phyloP scores from a whole-genome alignment of 306 rosid genomes.

The Lithocarpus polystachyus region DNA sequence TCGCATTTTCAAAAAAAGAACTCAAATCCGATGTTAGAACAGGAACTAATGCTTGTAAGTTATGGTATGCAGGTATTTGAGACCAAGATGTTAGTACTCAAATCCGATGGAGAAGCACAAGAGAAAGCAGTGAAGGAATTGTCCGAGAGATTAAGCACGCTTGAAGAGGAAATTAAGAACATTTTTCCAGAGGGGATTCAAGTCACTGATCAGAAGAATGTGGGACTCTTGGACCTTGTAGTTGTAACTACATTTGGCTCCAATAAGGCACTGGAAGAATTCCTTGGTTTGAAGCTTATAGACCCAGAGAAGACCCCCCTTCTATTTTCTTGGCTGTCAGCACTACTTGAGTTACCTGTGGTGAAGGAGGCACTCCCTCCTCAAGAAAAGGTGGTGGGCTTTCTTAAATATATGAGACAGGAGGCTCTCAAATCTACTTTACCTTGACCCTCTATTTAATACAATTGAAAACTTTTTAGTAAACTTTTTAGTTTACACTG shows the following conservation, averaged over 20 bases:
- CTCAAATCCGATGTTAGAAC: neutral
- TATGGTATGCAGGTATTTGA: conserved; percentile 21
- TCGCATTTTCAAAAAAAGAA: conserved; percentile 3
- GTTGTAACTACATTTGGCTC: conserved; percentile 7
- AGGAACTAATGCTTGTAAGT: no score
- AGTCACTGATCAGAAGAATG: neutral
- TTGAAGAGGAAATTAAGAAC: conserved; percentile 26
- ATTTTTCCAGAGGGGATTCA: neutral
- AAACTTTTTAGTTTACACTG: no score
- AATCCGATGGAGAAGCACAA: conserved; percentile 20
- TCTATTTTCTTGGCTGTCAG: conserved; percentile 16
- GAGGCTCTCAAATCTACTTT: conserved; percentile 16
- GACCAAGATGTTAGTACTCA: neutral
- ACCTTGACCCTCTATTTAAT: neutral
- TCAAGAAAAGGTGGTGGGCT: conserved; percentile 14
- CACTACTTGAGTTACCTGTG: conserved; percentile 10
- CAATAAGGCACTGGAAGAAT: conserved; percentile 19
- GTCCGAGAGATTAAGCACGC: neutral
- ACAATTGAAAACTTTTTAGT: no score
- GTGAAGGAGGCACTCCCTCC: conserved; percentile 26
- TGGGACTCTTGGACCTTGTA: conserved; percentile 24
- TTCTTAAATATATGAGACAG: conserved; percentile 10
- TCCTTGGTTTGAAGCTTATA: conserved; percentile 18
- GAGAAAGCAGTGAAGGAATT: conserved; percentile 16
- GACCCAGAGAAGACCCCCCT: conserved; percentile 10